These are phyloP conservation scores for Neurospora sp. DNA, from an alignment of 2,329 filamentous ascomycete species.

Conservation along the genomic window DNA sequence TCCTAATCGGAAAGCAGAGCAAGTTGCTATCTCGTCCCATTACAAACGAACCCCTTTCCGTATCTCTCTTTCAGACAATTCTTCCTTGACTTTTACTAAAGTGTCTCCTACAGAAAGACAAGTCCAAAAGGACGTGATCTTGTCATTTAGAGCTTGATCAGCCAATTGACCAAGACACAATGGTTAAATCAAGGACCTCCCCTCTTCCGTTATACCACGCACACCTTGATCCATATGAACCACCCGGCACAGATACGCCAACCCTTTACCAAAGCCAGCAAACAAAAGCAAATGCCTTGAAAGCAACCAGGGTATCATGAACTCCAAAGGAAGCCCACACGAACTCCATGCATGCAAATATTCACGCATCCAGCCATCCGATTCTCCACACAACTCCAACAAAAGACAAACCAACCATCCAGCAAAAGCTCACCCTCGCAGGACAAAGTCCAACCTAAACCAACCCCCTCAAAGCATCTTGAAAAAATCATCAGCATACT, in stretches of 20 bases:
- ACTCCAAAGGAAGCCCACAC: background rate
- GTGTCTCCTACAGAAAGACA: too few relatives aligned
- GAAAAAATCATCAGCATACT: slow-evolving; percentile 15
- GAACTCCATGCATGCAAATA: background rate
- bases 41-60: background rate
- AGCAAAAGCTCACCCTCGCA: background rate
- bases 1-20: background rate
- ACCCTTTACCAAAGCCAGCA: background rate
- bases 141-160: too few relatives aligned
- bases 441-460: background rate
- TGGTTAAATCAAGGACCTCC: too few relatives aligned
- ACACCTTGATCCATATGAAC: too few relatives aligned
- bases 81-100: background rate
- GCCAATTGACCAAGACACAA: too few relatives aligned
- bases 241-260: too few relatives aligned
- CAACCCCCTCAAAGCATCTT: slow-evolving; percentile 7
- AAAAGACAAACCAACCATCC: background rate
- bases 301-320: background rate
- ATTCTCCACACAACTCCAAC: background rate
- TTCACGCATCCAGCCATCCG: too few relatives aligned
- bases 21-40: background rate
- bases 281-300: background rate
- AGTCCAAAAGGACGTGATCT: too few relatives aligned
- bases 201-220: too few relatives aligned
- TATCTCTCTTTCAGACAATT: background rate